Evolutionary conservation across 495 filamentous ascomycete genomes (phyloP).

Genomic region (Terfezia claveryi): DNA sequence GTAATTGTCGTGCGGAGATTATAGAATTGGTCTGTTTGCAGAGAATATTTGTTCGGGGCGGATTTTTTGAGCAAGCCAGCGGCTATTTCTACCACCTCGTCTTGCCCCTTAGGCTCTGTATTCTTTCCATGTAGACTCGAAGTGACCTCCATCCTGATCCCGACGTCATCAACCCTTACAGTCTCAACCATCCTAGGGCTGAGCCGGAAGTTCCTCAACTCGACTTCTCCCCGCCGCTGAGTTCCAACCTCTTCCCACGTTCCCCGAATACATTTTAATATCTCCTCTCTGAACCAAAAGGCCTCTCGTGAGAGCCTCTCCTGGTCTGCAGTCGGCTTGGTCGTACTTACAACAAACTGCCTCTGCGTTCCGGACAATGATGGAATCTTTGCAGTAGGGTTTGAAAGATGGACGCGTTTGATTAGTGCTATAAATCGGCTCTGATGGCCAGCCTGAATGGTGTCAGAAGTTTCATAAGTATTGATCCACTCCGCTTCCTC

Average conservation of each 20-base stretch:
- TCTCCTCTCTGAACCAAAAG: constrained; percentile 79
- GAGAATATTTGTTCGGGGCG: constrained; percentile 29
- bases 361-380: constrained; percentile 55
- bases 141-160: constrained; percentile 36
- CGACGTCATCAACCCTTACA: constrained; percentile 58
- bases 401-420: constrained; percentile 47
- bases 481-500: constrained; percentile 7
- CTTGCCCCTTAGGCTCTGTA: not conserved
- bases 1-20: constrained; percentile 42
- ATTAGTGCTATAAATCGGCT: constrained; percentile 56
- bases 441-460: constrained; percentile 56
- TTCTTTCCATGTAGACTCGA: constrained; percentile 1
- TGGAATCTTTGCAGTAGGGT: constrained; percentile 58
- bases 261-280: constrained; percentile 48
- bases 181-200: constrained; percentile 63
- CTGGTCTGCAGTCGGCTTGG: constrained; percentile 52
- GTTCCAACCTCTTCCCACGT: constrained; percentile 45
- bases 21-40: constrained; percentile 49
- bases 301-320: constrained; percentile 61
- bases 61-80: constrained; percentile 20
- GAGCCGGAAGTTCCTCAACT: constrained; percentile 51
- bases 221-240: constrained; percentile 32
- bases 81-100: constrained; percentile 1
- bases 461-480: constrained; percentile 31
- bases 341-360: constrained; percentile 72